Conservation (phyloP, 2,329 filamentous ascomycete species). For the Annulohypoxylon truncatum region DNA sequence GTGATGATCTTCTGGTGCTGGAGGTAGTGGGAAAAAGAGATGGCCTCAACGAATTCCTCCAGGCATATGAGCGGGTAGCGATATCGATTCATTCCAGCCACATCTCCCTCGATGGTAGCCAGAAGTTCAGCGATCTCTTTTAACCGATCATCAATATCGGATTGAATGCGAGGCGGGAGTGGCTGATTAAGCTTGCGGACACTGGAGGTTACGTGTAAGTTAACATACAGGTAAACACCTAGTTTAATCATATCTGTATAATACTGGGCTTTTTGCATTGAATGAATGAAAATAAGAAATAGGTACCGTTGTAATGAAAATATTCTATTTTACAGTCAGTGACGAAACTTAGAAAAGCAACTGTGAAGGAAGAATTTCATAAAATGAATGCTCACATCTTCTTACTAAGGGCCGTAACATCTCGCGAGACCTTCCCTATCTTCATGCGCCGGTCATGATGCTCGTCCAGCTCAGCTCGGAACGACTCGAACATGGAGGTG, state of each 20-base stretch:
- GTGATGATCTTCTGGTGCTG: conserved; percentile 79
- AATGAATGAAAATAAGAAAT: background rate
- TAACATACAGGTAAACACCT: background rate
- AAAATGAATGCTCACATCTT: conserved; percentile 77
- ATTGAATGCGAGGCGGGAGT: conserved; percentile 75
- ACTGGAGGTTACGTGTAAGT: conserved; percentile 55
- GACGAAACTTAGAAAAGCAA: background rate
- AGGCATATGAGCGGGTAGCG: conserved; percentile 90
- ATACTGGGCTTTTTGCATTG: background rate
- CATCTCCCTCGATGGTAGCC: conserved; percentile 73
- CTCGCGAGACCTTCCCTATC: conserved; percentile 89
- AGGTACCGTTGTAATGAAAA: conserved; percentile 82
- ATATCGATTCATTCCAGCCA: conserved; percentile 82
- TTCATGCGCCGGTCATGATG: conserved; percentile 93
- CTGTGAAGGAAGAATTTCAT: conserved; percentile 1
- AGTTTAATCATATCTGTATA: background rate
- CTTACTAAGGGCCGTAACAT: conserved; percentile 94
- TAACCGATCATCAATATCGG: conserved; percentile 77
- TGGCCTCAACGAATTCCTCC: conserved; percentile 94
- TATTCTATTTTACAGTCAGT: conserved; percentile 65
- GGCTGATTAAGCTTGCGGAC: conserved; percentile 71
- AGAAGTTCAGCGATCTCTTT: conserved; percentile 78
- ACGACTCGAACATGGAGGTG: conserved; percentile 83
- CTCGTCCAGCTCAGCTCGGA: conserved; percentile 89
- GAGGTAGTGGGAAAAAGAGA: conserved; percentile 90